Evolutionary conservation across 371 early-diverging fungal genomes (phyloP).

Genomic region (Rozella allomycis): DNA sequence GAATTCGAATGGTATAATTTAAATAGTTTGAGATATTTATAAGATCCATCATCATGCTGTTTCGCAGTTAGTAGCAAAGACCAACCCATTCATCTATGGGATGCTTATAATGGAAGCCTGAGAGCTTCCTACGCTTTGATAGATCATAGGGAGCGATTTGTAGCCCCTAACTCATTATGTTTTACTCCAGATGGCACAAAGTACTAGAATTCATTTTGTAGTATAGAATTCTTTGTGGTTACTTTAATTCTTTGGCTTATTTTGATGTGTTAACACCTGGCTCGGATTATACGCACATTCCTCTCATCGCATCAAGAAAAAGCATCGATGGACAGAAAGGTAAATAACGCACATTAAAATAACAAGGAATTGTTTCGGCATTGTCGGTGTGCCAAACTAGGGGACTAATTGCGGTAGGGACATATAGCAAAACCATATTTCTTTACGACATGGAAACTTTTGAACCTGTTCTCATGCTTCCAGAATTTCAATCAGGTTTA

Average conservation of each 20-base stretch:
- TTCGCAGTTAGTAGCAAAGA: conserved; percentile 38
- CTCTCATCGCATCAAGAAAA: conserved; percentile 33
- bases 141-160: conserved; percentile 38
- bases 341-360: not conserved
- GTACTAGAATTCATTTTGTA: conserved; percentile 11
- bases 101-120: conserved; percentile 34
- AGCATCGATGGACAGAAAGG: conserved; percentile 43
- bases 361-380: conserved; percentile 24
- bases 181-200: conserved; percentile 42
- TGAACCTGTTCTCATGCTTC: conserved; percentile 22
- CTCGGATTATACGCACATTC: conserved; percentile 11
- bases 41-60: conserved; percentile 38
- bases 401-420: conserved; percentile 42
- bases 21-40: not conserved
- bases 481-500: conserved; percentile 6
- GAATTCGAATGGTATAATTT: conserved; percentile 23
- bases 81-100: conserved; percentile 47
- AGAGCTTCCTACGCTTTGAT: conserved; percentile 34
- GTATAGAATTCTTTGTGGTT: not conserved
- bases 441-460: conserved; percentile 34
- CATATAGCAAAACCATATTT: conserved; percentile 36
- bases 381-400: conserved; percentile 38
- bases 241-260: conserved; percentile 19
- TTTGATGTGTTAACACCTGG: conserved; percentile 40
- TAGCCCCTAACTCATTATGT: conserved; percentile 33